A percentile compares a stretch with the other conserved stretches of the same genome.
Evolutionary conservation across 176 grass and related monocot genomes (phyloP).

Genomic region (Tuctoria greenei): DNA sequence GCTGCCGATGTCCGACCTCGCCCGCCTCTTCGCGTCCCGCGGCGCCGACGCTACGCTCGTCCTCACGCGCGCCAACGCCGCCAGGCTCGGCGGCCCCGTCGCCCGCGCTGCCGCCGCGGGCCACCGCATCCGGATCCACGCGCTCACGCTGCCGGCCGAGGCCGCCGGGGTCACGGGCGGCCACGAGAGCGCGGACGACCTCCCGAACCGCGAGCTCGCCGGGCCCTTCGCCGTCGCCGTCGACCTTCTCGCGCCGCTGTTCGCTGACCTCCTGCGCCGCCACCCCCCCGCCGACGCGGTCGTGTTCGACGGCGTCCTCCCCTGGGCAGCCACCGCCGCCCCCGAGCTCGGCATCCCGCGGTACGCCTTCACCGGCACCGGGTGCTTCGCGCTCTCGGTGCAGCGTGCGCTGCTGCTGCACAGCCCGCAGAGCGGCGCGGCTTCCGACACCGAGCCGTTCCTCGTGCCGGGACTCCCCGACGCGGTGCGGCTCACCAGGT

Average conservation of each 20-base stretch:
- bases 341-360: constrained; percentile 49
- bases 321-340: constrained; percentile 52
- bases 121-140: constrained; percentile 33
- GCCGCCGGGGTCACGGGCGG: constrained; percentile 37
- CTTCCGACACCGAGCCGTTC: constrained; percentile 49
- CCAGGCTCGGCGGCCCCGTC: constrained; percentile 40
- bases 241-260: constrained; percentile 58
- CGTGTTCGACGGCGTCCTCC: constrained; percentile 62
- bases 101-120: constrained; percentile 32
- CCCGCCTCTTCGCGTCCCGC: constrained; percentile 55
- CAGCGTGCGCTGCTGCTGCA: constrained; percentile 49
- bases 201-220: constrained; percentile 46
- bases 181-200: constrained; percentile 54
- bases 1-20: constrained; percentile 65
- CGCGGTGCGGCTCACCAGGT: constrained; percentile 44
- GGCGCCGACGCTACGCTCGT: constrained; percentile 46
- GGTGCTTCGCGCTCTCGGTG: constrained; percentile 68
- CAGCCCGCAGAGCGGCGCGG: constrained; percentile 28
- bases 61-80: constrained; percentile 41
- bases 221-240: constrained; percentile 46
- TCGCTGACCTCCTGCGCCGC: constrained; percentile 33
- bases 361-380: constrained; percentile 60
- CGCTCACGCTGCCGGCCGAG: constrained; percentile 28
- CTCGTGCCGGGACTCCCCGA: constrained; percentile 53
- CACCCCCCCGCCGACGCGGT: constrained; percentile 46